Percentiles rank a stretch among this genome's conserved stretches.
These are phyloP conservation scores for Santalum album DNA, from an alignment of 164 flowering plant species.

Conservation along the genomic window DNA sequence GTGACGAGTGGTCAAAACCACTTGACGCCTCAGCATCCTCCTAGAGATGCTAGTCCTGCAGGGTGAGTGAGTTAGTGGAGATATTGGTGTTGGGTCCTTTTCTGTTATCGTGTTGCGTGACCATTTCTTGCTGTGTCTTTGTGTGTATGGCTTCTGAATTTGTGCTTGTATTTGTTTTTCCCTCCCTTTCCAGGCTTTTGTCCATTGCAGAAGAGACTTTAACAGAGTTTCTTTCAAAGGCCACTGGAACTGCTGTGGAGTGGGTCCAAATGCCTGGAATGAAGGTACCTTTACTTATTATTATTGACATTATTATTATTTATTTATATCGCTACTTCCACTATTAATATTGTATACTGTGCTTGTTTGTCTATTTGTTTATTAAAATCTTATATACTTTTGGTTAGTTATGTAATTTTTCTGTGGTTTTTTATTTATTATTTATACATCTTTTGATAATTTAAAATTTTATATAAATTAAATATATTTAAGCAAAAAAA, in stretches of 20 bases:
- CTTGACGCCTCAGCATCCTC: conserved; percentile 84
- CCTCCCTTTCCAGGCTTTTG: conserved; percentile 56
- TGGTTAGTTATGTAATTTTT: no score
- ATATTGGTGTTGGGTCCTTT: conserved; percentile 19
- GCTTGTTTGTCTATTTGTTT: no score
- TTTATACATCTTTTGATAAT: no score
- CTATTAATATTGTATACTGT: no score
- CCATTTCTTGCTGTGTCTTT: conserved; percentile 7
- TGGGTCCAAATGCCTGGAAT: conserved; percentile 99
- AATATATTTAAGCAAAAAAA: no score
- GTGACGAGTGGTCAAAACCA: conserved; percentile 90
- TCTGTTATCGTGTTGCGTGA: conserved; percentile 14
- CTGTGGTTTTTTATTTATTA: no score
- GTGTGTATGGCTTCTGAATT: conserved; percentile 11
- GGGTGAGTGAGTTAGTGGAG: conserved; percentile 84
- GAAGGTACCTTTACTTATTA: conserved; percentile 42
- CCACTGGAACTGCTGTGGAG: conserved; percentile 97
- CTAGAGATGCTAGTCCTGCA: conserved; percentile 97
- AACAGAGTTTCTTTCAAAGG: conserved; percentile 95
- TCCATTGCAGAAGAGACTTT: conserved; percentile 96
- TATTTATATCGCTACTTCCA: background rate
- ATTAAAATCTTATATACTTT: no score
- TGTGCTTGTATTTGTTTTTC: conserved; percentile 12
- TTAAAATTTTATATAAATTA: no score
- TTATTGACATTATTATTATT: background rate